Evolutionary conservation across 495 filamentous ascomycete species (phyloP), one percentile per base, ranked within the genome.

Genomic region (Cairneyella variabilis): DNA sequence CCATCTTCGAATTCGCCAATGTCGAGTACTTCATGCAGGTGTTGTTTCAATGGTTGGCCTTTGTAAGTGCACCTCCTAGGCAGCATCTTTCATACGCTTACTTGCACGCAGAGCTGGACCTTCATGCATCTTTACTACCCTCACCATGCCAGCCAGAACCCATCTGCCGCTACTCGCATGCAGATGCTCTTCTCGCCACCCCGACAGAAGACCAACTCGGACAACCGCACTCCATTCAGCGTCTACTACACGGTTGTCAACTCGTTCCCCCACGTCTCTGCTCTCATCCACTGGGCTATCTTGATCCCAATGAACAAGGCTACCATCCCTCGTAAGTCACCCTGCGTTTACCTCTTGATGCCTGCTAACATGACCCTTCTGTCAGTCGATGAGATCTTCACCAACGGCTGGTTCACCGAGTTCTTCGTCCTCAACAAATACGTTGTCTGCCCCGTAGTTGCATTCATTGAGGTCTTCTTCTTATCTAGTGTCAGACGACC

Each of bases 401-500:
- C 14, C 4, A 16, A 48, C 26, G 57, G 51, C 20, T 49, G 48
- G 44, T 58, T 42, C 25, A 36, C 25, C 11, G 18, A 17, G 12
- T 78, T 78, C 54, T 69, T 69, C 57, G 58, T 77, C 34, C 53
- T 76, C 55, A 76, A 72, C 49, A 56, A 76, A 20, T 75, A 66
- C 59, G 62, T 42, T 3, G 47, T 74, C 42, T 72, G 69, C 16
- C 63, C 71, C 2, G 25, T 71, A 0, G 65, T 79, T 40, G 74
- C 71, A 11, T 23, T 75, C 9, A 32, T 74, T 32, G 78, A 80
- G 60, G 66, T 79, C 0, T 26, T 70, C 18, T 58, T 69, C 26
- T 66, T 79, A 46, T 76, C 74, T 55, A 76, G 71, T 60, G 74
- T 79, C 56, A 73, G 65, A 32, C 71, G 72, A 45, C 73, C 67